Base-by-base conservation (phyloP, 768 basidiomycete species). In the Lentinus brumalis region DNA sequence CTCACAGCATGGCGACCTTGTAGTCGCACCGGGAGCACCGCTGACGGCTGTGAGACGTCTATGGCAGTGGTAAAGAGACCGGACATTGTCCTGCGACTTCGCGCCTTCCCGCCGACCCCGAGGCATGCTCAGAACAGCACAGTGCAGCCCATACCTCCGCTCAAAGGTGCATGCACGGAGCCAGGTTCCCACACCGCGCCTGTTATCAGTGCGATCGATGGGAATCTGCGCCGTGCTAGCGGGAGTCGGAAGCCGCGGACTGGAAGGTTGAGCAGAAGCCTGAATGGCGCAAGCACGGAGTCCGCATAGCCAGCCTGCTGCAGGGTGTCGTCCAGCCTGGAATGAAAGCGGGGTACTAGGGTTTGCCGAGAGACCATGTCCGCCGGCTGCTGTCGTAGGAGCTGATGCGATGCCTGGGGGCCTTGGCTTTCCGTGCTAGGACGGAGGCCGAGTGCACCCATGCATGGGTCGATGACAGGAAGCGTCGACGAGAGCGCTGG, bases 171-270 rank as follows among this genome's bases (percentile, higher is more conserved):
- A 18, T 30, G 60, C 18, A 47, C 35, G 18, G 50, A 51, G 35
- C 21, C 38, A 16, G n/a, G 26, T 57, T 57, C 61, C 56, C 61
- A 62, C 61, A 62, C 47, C 30, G 30, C 45, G 56, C 41, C 45
- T 42, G 61, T 57, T 56, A 62, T 57, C 61, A 52, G 53, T 38
- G 35, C 56, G 52, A 62, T 62, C 61, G 61, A 62, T 62, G 61
- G 61, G 61, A 62, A 57, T n/a, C 47, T n/a, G 29, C 53, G 21
- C 26, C 45, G 51, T 41, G 41, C 50, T 56, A 57, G 52, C 30
- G 56, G 61, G 49, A 62, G 53, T 62, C 56, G 61, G 61, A 62
- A 53, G 61, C 56, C 61, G 56, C 61, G 61, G 61, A 53, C 56
- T 53, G 61, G 61, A 50, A 42, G 61, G 30, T 50, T 35, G 56